phyloP scores from a whole-genome alignment of 495 filamentous ascomycete genomes.

The Aspergillus conjunctus region DNA sequence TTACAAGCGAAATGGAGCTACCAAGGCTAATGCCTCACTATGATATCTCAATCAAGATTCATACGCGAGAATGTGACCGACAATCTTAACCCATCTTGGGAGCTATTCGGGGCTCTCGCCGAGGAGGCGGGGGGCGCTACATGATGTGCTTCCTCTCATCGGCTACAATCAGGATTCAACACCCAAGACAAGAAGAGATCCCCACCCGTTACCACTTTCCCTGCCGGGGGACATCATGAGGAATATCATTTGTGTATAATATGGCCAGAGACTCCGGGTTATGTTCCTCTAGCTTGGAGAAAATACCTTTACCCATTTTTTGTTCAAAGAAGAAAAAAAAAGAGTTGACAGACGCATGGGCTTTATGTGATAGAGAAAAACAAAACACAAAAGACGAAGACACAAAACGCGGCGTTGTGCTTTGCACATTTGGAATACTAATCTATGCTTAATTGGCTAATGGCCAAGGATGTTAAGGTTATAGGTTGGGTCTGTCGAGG shows the following conservation, averaged over 20 bases:
- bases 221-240: neutral
- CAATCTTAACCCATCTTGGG: neutral
- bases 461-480: neutral
- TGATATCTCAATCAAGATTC: constrained; percentile 40
- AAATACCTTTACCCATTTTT: neutral
- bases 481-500: neutral
- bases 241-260: neutral
- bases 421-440: constrained; percentile 1
- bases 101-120: no score
- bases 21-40: constrained; percentile 70
- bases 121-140: no score
- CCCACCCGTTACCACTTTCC: no score
- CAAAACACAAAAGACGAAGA: neutral
- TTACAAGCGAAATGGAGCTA: constrained; percentile 65
- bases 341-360: neutral
- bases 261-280: neutral
- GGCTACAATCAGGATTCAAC: no score
- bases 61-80: neutral
- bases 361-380: neutral
- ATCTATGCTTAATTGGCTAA: neutral
- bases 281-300: neutral
- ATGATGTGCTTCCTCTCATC: no score
- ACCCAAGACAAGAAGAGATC: no score
- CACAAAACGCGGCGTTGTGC: constrained; percentile 13
- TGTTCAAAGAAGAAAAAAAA: neutral